A percentile compares a stretch with the other conserved stretches of the same genome.
These are phyloP conservation scores for Castanospermum australe DNA, from an alignment of 306 rosid species.

Conservation along the genomic window DNA sequence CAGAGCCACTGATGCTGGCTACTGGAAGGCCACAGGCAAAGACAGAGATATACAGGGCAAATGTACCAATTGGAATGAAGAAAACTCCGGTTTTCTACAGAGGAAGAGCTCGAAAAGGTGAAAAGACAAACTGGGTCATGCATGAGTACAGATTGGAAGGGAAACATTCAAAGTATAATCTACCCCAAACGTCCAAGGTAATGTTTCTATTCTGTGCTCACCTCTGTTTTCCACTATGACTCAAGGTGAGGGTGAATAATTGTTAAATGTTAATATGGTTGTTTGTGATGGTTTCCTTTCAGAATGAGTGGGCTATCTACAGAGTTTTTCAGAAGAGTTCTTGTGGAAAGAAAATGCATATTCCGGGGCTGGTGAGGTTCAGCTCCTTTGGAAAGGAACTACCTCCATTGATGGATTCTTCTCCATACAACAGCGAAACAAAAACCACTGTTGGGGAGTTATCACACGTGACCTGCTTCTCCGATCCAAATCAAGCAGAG, in stretches of 20 bases:
- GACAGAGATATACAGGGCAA: slow-evolving; percentile 71
- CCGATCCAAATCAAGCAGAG: slow-evolving; percentile 47
- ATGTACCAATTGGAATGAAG: slow-evolving; percentile 76
- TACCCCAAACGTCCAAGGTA: slow-evolving; percentile 55
- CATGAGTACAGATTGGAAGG: slow-evolving; percentile 82
- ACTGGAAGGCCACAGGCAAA: slow-evolving; percentile 97
- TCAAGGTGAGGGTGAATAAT: not conserved
- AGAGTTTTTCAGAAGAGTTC: slow-evolving; percentile 59
- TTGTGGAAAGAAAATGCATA: slow-evolving; percentile 46
- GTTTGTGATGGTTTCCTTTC: slow-evolving; percentile 26
- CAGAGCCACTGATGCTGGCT: slow-evolving; percentile 81
- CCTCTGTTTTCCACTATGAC: not conserved
- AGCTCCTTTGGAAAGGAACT: slow-evolving; percentile 36
- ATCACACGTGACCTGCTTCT: slow-evolving; percentile 72
- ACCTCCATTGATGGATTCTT: slow-evolving; percentile 73
- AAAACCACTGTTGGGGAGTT: slow-evolving; percentile 34
- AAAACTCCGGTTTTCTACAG: slow-evolving; percentile 85
- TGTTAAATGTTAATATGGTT: not conserved
- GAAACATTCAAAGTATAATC: slow-evolving; percentile 29
- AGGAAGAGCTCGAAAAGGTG: slow-evolving; percentile 86
- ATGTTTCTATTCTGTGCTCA: not conserved
- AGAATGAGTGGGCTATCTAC: slow-evolving; percentile 90
- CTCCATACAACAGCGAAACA: slow-evolving; percentile 46
- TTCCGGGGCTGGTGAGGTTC: slow-evolving; percentile 40
- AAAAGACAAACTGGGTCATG: slow-evolving; percentile 88